phyloP scores from a whole-genome alignment of 345 rosid species.

The Capsella bursapastoris region DNA sequence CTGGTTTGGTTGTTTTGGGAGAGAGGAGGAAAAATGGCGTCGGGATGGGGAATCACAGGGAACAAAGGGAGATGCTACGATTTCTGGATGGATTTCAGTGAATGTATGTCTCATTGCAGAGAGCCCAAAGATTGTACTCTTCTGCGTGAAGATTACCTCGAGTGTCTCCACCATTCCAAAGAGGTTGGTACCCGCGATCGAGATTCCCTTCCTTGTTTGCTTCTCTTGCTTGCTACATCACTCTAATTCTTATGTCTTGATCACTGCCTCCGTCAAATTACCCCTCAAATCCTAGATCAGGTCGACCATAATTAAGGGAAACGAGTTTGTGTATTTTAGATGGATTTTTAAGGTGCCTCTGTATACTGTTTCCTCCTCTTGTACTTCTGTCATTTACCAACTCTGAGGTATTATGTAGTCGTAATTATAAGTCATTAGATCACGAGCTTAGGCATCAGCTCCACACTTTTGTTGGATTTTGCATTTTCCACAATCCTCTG shows the following conservation, averaged over 20 bases:
- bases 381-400: no score
- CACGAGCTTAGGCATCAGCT: no score
- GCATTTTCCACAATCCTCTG: background rate
- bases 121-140: constrained; percentile 94
- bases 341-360: no score
- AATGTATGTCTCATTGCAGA: constrained; percentile 91
- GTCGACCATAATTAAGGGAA: no score
- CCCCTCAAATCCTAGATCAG: no score
- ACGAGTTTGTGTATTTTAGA: no score
- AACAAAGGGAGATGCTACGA: constrained; percentile 96
- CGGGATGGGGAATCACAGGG: constrained; percentile 98
- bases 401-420: no score
- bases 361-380: no score
- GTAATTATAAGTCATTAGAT: no score
- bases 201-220: background rate
- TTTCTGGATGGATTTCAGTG: constrained; percentile 75
- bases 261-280: no score
- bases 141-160: constrained; percentile 94
- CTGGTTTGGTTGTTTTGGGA: constrained; percentile 39
- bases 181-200: constrained; percentile 54
- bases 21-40: constrained; percentile 70
- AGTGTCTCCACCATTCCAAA: constrained; percentile 99
- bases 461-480: background rate
- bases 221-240: no score
- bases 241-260: no score